Evolutionary conservation across 495 filamentous ascomycete species (phyloP), one percentile per base, ranked within the genome.

Genomic region (Annulohypoxylon bovei): DNA sequence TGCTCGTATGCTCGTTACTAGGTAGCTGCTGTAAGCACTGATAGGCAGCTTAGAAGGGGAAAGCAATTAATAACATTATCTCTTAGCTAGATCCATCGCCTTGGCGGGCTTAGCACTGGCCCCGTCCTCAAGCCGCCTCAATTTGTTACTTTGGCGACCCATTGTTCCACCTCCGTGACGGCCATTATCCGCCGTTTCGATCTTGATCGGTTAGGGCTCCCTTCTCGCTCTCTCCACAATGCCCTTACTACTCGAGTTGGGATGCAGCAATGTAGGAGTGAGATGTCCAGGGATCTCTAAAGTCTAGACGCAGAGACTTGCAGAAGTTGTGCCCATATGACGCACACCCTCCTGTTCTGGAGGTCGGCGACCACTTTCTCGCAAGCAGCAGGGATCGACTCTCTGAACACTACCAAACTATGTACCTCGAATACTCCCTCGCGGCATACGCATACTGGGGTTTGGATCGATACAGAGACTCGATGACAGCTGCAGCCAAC

Each of bases 381-480:
- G n/a, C 57, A 73, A 69, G 71, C 53, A 73, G 71, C 67, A 73
- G 67, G 71, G 71, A 73, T 73, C 71, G 67, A 70, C 71, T 73
- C 55, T 66, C 42, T 60, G 40, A 33, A 54, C 57, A 59, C 44
- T 18, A 42, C 39, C 39, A 42, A 42, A n/a, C 69, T 64, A 72
- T 47, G 64, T 72, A 72, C 69, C 64, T 72, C 59, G 60, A 64
- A 72, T 72, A 65, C 69, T 72, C 70, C 65, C 70, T 72, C 70
- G 61, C 56, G 23, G 35, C 64, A 62, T 60, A 42, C 39, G 12
- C 33, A 18, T 40, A 40, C 44, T 52, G 40, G 64, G 60, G 37
- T 65, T 62, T 12, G 55, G 32, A 62, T 65, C 70, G 65, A 72
- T 65, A 60, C 64, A 68, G 54, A 68, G 65, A 49, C 55, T 72